Evolutionary conservation across 1,284 basidiomycete species (phyloP).

Genomic region (Leccinum ponderosum): DNA sequence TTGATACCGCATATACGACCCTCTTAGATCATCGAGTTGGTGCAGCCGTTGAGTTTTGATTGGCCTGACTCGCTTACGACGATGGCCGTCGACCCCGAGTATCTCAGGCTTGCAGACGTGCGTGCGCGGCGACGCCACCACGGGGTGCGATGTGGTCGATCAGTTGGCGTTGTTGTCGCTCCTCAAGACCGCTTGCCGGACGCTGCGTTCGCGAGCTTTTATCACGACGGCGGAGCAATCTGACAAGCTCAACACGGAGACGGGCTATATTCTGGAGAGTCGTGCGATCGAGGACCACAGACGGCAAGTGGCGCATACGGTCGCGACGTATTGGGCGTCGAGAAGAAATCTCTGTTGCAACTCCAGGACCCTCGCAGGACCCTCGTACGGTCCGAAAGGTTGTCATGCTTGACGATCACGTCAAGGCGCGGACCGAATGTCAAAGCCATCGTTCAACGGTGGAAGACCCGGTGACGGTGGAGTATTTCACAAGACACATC

Average conservation of each 20-base stretch:
- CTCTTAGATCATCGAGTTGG: too few species aligned
- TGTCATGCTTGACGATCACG: constrained; percentile 97
- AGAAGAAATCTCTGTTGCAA: constrained; percentile 98
- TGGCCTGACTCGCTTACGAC: too few species aligned
- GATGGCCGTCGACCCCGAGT: too few species aligned
- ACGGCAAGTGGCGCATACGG: too few species aligned
- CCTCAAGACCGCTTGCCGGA: constrained; percentile 59
- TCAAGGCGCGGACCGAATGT: constrained; percentile 97
- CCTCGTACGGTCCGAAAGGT: constrained; percentile 97
- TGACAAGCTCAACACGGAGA: constrained; percentile 71
- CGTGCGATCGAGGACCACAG: constrained; percentile 47
- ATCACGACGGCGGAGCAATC: constrained; percentile 45
- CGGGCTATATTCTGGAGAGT: constrained; percentile 73
- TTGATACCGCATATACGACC: too few species aligned
- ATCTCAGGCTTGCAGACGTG: too few species aligned
- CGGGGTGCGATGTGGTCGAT: constrained; percentile 83
- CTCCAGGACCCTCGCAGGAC: constrained; percentile 70
- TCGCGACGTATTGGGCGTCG: constrained; percentile 82
- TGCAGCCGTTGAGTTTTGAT: too few species aligned
- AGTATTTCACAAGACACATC: constrained; percentile 98
- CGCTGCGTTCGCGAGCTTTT: constrained; percentile 66
- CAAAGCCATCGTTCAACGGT: constrained; percentile 97
- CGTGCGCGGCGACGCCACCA: too few species aligned
- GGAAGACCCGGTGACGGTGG: constrained; percentile 97
- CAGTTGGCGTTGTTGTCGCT: constrained; percentile 67